Evolutionary conservation across 805 yeast genomes (phyloP), one percentile per base, ranked within the genome.

Genomic region (Ogataea pini): DNA sequence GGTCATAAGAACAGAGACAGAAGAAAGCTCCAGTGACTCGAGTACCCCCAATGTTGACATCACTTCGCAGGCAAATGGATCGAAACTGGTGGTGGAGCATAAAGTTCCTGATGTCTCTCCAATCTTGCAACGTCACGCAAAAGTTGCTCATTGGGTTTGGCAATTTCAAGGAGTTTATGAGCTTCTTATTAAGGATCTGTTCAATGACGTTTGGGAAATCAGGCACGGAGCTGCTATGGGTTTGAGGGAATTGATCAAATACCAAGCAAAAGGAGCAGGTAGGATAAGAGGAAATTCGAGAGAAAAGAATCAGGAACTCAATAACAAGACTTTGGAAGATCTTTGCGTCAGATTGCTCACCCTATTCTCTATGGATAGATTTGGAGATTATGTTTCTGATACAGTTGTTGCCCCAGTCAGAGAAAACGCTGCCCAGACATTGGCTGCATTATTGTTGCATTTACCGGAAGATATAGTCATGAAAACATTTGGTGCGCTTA

Each of bases 381-480:
- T 94, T 69, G 98, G 97, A 40, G 99, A 94, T 71, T 94, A 88
- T 66, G 96, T 94, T 27, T 85, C 96, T 36, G 99, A 94, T 63
- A 95, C 96, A 6, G 99, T 94, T 12, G 96, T 94, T 32, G 98
- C 98, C 0, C 99, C 99, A 1, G 98, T 94, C 4, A 74, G 99
- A 62, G 99, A 95, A 68, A 89, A 96, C 29, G 89, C 92, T 24
- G 97, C 97, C 0, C 99, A 94, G 68, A 82, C 97, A 0, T 69
- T 94, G 42, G 98, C 96, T 13, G 96, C 97, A 1, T 69, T 92
- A 33, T 70, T 94, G 38, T 71, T 86, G n/a, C 94, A 89, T 66
- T 68, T 94, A 42, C 76, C 82, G 16, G 78, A 78, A 33, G 76
- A 73, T 2, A 70, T 79, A 1, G 84, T 87, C 6, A 59, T 81